phyloP scores from a whole-genome alignment of 1,284 basidiomycete species.

The Farysia itapuensis region DNA sequence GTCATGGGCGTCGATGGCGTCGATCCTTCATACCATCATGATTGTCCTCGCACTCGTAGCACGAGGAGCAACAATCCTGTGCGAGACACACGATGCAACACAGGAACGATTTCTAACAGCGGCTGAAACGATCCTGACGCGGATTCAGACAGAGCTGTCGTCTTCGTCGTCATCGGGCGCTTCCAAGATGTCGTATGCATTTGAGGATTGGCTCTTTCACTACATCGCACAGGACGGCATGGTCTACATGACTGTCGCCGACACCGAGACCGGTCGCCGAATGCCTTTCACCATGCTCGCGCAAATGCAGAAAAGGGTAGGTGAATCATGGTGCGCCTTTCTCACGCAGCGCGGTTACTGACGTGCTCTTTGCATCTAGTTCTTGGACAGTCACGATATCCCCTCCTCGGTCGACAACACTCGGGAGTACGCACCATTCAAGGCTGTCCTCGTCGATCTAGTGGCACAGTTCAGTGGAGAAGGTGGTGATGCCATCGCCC shows the following conservation, averaged over 20 bases:
- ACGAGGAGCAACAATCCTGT: slow-evolving; percentile 34
- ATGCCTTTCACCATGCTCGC: slow-evolving; percentile 92
- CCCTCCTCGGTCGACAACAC: slow-evolving; percentile 1
- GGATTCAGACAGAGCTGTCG: no score
- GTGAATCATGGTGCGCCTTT: no score
- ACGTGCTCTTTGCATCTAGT: slow-evolving; percentile 11
- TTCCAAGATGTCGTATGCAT: slow-evolving; percentile 79
- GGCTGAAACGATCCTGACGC: slow-evolving; percentile 85
- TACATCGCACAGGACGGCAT: slow-evolving; percentile 69
- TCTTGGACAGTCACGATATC: slow-evolving; percentile 24
- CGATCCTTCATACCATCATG: no score
- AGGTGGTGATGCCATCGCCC: slow-evolving; percentile 81
- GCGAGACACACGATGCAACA: slow-evolving; percentile 44
- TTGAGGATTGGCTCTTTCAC: slow-evolving; percentile 83
- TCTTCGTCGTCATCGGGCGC: no score
- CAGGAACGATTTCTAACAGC: slow-evolving; percentile 63
- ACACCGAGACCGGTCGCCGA: slow-evolving; percentile 72
- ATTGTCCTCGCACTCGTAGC: slow-evolving; percentile 57
- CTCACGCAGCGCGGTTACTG: background rate
- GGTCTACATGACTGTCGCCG: slow-evolving; percentile 86
- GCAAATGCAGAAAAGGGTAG: slow-evolving; percentile 76
- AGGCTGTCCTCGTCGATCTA: slow-evolving; percentile 54
- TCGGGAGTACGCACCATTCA: slow-evolving; percentile 29
- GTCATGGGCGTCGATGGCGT: no score
- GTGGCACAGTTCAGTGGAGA: slow-evolving; percentile 76